Conservation (phyloP, 208 protist genomes). For the Crithidia fasciculata region DNA sequence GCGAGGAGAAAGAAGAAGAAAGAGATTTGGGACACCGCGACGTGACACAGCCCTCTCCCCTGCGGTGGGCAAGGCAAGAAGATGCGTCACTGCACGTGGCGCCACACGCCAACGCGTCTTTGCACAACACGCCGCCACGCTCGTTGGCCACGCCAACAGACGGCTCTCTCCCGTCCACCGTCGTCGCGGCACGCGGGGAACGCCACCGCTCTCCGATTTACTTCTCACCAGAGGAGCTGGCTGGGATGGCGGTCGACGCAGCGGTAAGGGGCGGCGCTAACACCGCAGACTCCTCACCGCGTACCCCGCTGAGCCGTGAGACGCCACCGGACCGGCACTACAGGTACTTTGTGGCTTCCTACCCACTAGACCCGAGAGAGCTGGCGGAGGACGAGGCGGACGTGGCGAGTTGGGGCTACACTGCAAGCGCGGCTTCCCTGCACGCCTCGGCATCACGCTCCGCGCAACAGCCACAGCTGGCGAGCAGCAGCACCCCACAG, state of each 20-base stretch:
- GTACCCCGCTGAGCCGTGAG: too few species aligned
- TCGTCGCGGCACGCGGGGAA: neutral
- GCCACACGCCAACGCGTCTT: too few species aligned
- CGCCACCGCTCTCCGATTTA: constrained; percentile 26
- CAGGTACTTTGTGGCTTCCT: constrained; percentile 16
- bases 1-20: too few species aligned
- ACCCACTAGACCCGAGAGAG: neutral
- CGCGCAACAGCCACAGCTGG: neutral
- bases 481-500: constrained; percentile 3
- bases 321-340: neutral
- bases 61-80: too few species aligned
- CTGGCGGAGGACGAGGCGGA: neutral
- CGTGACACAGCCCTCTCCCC: too few species aligned
- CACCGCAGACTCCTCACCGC: too few species aligned
- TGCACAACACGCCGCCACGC: too few species aligned
- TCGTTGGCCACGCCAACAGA: too few species aligned
- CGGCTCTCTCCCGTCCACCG: constrained; percentile 20
- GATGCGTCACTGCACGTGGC: too few species aligned
- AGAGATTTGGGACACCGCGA: too few species aligned
- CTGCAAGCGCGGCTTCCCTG: neutral
- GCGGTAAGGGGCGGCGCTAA: neutral
- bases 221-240: constrained; percentile 25
- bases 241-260: neutral
- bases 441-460: neutral
- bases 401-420: constrained; percentile 5